phyloP scores from a whole-genome alignment of 164 flowering plant species.

The Umbellularia californica region DNA sequence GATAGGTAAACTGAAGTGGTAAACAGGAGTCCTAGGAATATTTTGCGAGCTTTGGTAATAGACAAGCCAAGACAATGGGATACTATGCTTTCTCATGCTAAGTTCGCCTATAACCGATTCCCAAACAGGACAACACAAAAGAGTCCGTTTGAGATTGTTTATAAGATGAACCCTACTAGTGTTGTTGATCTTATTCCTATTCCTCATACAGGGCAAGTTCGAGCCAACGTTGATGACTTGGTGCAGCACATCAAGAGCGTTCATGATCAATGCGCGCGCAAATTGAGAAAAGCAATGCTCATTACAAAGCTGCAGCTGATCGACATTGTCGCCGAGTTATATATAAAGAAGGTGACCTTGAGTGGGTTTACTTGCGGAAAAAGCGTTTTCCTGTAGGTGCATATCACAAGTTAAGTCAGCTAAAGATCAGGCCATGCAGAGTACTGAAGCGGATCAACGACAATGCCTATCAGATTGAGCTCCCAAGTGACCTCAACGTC shows the following conservation, averaged over 20 bases:
- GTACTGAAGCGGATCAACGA: neutral
- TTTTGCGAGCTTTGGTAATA: neutral
- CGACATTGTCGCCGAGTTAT: neutral
- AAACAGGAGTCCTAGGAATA: neutral
- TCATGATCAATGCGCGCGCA: neutral
- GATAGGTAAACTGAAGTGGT: neutral
- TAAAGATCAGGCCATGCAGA: neutral
- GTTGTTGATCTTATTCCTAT: neutral
- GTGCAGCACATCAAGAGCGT: neutral
- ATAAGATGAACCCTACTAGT: neutral
- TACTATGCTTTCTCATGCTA: neutral
- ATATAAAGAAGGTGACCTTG: neutral
- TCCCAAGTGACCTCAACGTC: too few relatives aligned
- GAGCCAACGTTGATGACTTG: neutral
- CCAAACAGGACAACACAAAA: neutral
- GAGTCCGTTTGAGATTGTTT: neutral
- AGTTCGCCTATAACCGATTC: constrained; percentile 1
- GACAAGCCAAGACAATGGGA: neutral
- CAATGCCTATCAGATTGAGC: neutral
- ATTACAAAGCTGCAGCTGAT: neutral
- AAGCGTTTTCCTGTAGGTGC: neutral
- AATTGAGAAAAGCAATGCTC: neutral
- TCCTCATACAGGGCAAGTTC: neutral
- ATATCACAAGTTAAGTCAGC: neutral
- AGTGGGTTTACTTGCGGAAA: neutral